Conservation (phyloP, 1,139 yeast genomes). For the Yamadazyma atlantica region DNA sequence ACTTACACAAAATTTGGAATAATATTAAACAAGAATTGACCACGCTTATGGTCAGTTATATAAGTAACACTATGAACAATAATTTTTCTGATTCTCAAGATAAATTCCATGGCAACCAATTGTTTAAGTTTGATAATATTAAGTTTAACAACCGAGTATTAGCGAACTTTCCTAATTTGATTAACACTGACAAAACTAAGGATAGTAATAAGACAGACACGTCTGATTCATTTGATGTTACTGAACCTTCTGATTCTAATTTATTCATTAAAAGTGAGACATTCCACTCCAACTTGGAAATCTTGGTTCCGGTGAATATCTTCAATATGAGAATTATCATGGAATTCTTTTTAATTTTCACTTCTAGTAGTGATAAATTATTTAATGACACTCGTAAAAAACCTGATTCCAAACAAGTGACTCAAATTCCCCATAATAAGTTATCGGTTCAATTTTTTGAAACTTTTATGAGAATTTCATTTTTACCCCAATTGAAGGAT, state of each 20-base stretch:
- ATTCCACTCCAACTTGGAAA: conserved; percentile 56
- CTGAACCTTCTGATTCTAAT: not conserved
- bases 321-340: conserved; percentile 78
- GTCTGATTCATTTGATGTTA: conserved; percentile 17
- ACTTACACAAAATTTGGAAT: conserved; percentile 40
- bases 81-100: conserved; percentile 1
- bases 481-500: conserved; percentile 63
- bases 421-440: conserved; percentile 19
- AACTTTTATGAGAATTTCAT: conserved; percentile 61
- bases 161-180: conserved; percentile 13
- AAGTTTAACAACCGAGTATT: conserved; percentile 21
- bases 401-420: not conserved
- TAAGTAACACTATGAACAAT: conserved; percentile 22
- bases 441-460: conserved; percentile 52
- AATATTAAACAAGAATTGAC: conserved; percentile 58
- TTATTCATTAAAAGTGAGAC: conserved; percentile 62
- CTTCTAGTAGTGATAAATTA: conserved; percentile 46
- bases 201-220: conserved; percentile 6
- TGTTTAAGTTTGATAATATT: conserved; percentile 53
- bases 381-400: conserved; percentile 19
- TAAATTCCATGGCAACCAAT: conserved; percentile 20
- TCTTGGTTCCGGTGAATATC: conserved; percentile 72
- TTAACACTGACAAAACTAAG: conserved; percentile 1
- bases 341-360: conserved; percentile 58
- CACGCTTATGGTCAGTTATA: conserved; percentile 56